phyloP scores from a whole-genome alignment of 139 green algal species.

The Chlamydomonas sp. region DNA sequence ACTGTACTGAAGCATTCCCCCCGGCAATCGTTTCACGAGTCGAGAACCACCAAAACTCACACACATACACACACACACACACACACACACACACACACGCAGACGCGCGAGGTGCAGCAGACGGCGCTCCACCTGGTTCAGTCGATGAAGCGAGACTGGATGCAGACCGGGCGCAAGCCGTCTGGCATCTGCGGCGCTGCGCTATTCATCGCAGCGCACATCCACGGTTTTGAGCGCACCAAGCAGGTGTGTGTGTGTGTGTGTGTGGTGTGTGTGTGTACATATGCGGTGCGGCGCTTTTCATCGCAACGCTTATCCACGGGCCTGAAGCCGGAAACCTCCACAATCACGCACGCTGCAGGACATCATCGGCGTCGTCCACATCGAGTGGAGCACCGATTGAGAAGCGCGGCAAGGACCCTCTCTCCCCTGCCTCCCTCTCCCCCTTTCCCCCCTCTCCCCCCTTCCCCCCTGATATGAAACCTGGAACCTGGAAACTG shows the following conservation, averaged over 20 bases:
- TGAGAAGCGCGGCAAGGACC: not conserved
- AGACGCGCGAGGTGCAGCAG: not conserved
- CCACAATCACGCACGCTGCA: constrained; percentile 8
- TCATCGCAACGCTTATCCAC: too few species aligned
- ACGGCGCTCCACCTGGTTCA: constrained; percentile 56
- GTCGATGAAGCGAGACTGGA: constrained; percentile 99
- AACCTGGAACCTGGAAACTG: too few species aligned
- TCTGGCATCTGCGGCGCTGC: constrained; percentile 89
- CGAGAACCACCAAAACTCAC: not conserved
- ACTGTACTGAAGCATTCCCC: too few species aligned
- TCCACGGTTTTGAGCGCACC: constrained; percentile 75
- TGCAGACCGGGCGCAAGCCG: constrained; percentile 89
- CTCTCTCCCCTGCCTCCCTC: too few species aligned
- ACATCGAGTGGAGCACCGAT: not conserved
- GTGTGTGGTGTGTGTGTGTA: not conserved
- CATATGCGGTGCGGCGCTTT: too few species aligned
- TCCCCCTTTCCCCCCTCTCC: too few species aligned
- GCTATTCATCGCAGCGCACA: constrained; percentile 86
- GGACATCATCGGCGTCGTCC: constrained; percentile 24
- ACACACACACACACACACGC: not conserved
- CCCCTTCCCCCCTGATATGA: not conserved
- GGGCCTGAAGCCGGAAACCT: too few species aligned
- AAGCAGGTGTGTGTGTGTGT: constrained; percentile 63
- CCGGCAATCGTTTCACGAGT: too few species aligned
- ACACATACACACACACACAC: not conserved